These are phyloP conservation scores for Globisporangium takayamanum DNA, from an alignment of 352 stramenopile genomes.

Conservation along the genomic window DNA sequence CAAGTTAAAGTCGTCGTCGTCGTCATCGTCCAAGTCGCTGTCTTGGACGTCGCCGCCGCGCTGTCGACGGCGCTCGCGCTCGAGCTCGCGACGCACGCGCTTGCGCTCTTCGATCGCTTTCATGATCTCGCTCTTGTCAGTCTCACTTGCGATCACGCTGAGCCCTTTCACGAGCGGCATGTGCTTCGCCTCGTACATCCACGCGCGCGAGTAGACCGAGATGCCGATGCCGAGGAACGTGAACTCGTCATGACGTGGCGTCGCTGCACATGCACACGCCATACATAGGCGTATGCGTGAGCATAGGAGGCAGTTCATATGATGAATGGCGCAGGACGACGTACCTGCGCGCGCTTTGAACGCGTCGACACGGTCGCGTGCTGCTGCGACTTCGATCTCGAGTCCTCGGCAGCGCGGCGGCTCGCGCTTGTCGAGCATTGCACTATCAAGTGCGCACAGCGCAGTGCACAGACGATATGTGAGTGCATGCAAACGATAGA, in stretches of 20 bases:
- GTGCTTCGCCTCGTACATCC: slow-evolving; percentile 49
- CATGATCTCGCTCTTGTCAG: slow-evolving; percentile 46
- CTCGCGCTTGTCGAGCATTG: slow-evolving; percentile 45
- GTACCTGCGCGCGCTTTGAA: slow-evolving; percentile 40
- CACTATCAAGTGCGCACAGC: slow-evolving; percentile 3
- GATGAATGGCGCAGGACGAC: not conserved
- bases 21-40: slow-evolving; percentile 22
- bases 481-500: not conserved
- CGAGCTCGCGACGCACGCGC: slow-evolving; percentile 48
- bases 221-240: slow-evolving; percentile 53
- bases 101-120: slow-evolving; percentile 59
- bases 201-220: slow-evolving; percentile 51
- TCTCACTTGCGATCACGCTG: slow-evolving; percentile 42
- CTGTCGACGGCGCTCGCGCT: slow-evolving; percentile 18
- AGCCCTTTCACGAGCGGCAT: slow-evolving; percentile 49
- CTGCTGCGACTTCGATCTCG: slow-evolving; percentile 30
- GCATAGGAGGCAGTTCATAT: not conserved
- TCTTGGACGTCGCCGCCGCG: slow-evolving; percentile 14
- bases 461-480: not conserved
- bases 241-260: slow-evolving; percentile 43
- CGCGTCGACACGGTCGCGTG: slow-evolving; percentile 38
- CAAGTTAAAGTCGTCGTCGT: slow-evolving; percentile 34
- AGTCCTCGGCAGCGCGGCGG: slow-evolving; percentile 52
- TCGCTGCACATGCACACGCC: slow-evolving; percentile 16
- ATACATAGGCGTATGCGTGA: slow-evolving; percentile 1